phyloP scores from a whole-genome alignment of 2,329 filamentous ascomycete species.

The Phaeosphaeriaceae sp. region DNA sequence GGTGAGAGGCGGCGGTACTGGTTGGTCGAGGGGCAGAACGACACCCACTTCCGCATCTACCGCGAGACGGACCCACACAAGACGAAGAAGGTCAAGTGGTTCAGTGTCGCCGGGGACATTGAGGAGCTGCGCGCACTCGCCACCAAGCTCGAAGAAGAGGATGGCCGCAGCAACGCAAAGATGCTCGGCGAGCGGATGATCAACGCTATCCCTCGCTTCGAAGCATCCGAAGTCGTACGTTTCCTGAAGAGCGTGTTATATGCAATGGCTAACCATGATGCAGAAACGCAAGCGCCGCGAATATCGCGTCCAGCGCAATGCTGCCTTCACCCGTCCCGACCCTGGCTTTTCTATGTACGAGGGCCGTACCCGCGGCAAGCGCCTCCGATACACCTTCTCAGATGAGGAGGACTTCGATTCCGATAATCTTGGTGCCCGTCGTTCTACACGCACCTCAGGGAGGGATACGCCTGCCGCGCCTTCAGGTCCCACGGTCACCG shows the following conservation, averaged over 20 bases:
- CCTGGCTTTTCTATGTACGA: constrained; percentile 93
- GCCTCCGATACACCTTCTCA: constrained; percentile 94
- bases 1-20: constrained; percentile 93
- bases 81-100: constrained; percentile 82
- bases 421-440: constrained; percentile 71
- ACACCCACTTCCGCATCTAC: constrained; percentile 93
- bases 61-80: constrained; percentile 85
- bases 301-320: constrained; percentile 85
- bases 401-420: constrained; percentile 84
- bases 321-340: constrained; percentile 86
- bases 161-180: constrained; percentile 82
- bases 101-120: constrained; percentile 89
- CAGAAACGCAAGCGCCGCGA: constrained; percentile 93
- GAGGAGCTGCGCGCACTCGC: constrained; percentile 81
- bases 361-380: constrained; percentile 93
- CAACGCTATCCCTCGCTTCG: constrained; percentile 85
- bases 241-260: neutral
- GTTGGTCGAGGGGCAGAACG: constrained; percentile 90
- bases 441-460: constrained; percentile 73
- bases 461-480: constrained; percentile 76
- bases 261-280: constrained; percentile 18
- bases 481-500: constrained; percentile 72
- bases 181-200: constrained; percentile 79
- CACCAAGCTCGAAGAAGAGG: constrained; percentile 76
- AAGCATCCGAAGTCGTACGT: constrained; percentile 85